Percentiles rank a stretch among this genome's conserved stretches.
phyloP scores from a whole-genome alignment of 2,329 filamentous ascomycete genomes.

The Cadophora malorum region DNA sequence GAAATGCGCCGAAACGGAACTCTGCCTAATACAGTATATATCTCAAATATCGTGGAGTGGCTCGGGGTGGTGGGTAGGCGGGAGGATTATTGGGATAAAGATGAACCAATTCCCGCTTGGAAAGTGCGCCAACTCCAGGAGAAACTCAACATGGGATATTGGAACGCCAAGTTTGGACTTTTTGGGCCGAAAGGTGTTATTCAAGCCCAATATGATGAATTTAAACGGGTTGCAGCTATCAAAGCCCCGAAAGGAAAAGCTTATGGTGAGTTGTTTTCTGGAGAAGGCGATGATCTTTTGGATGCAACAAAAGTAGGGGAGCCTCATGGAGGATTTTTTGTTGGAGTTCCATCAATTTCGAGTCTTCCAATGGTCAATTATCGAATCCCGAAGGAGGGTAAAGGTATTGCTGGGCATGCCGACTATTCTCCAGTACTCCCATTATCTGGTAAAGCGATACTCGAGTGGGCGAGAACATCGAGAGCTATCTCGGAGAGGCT shows the following conservation, averaged over 20 bases:
- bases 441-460: not conserved
- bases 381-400: not conserved
- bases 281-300: not conserved
- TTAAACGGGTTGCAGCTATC: not conserved
- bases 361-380: slow-evolving; percentile 1
- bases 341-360: not conserved
- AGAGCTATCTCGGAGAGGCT: slow-evolving; percentile 51
- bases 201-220: not conserved
- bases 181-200: slow-evolving; percentile 44
- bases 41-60: slow-evolving; percentile 55
- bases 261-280: not conserved
- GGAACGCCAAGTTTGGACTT: slow-evolving; percentile 54
- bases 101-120: slow-evolving; percentile 54
- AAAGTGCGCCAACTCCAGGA: slow-evolving; percentile 51
- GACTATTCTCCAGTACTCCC: not conserved
- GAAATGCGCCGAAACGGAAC: slow-evolving; percentile 52
- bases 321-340: not conserved
- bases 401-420: not conserved
- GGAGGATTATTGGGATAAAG: slow-evolving; percentile 49
- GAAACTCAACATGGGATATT: slow-evolving; percentile 51
- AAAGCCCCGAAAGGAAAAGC: not conserved
- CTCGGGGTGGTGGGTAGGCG: slow-evolving; percentile 47
- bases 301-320: not conserved
- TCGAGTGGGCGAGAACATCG: not conserved
- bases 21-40: slow-evolving; percentile 49